Base-by-base conservation (phyloP, 1,139 yeast species). In the Candida sojae region DNA sequence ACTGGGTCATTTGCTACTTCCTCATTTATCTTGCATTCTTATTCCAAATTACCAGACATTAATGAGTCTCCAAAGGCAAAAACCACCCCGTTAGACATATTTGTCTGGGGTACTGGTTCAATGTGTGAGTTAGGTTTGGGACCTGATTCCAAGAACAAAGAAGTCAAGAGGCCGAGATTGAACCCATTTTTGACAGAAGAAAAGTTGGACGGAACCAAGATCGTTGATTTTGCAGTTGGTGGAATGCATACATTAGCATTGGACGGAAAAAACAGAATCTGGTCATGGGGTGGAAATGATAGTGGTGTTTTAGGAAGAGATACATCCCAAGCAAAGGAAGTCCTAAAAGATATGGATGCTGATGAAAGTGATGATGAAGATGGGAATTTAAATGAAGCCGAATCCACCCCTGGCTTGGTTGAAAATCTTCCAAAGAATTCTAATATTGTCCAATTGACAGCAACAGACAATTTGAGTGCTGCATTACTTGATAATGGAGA, bases 281-380 rank as follows among this genome's bases (percentile, higher is more conserved):
- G 97, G 97, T 88, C 97, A 2, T 93, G 99, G 99, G 99, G 99
- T 50, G 87, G 88, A 47, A 95, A 93, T 60, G 99, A 93, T 61
- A 85, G 90, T 53, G 92, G 87, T 35, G 97, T 89, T 1, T 74
- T 93, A 46, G 99, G 98, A n/a, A 83, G 99, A 65, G 88, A 87
- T 57, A 73, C 80, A 6, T 86, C 96, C 0, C 74, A 81, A 12
- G 84, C 77, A 0, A 79, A 71, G 29, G 93, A 85, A 51, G 74
- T 74, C 8, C 71, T 87, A 53, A 84, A 81, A 61, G 88, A 84
- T 57, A 80, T 83, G 71, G 88, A 83, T 59, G 82, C 68, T 31
- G 72, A 75, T 40, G 90, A 84, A 44, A 82, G 80, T 46, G 89
- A 83, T 55, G 87, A 83, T 53, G 87, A 82, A 46, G 91, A 85